Evolutionary conservation across 768 basidiomycete species (phyloP).

Genomic region (Tylopilus cervinicoccineus): DNA sequence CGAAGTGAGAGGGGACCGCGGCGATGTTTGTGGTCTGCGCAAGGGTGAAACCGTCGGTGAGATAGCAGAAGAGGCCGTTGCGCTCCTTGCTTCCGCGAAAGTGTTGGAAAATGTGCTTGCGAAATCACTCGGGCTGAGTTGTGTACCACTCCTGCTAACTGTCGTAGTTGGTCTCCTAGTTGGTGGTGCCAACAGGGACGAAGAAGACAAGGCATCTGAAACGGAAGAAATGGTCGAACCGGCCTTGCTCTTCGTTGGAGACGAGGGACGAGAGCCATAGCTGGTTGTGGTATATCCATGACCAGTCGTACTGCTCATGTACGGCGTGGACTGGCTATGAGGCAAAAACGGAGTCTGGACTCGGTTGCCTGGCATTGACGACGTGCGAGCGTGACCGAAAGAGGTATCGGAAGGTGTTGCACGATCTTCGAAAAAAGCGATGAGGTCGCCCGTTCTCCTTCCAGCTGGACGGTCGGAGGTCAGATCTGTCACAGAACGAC

Average conservation of each 20-base stretch:
- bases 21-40: conserved; percentile 60
- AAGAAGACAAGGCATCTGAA: conserved; percentile 28
- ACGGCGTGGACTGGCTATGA: conserved; percentile 38
- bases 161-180: conserved; percentile 31
- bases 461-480: conserved; percentile 41
- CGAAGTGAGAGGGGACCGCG: conserved; percentile 67
- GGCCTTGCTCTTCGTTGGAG: conserved; percentile 43
- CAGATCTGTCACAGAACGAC: conserved; percentile 58
- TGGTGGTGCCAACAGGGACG: conserved; percentile 49
- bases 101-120: conserved; percentile 37
- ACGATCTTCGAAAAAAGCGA: conserved; percentile 68
- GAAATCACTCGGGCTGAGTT: conserved; percentile 34
- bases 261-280: conserved; percentile 43
- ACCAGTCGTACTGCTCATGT: conserved; percentile 33
- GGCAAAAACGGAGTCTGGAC: conserved; percentile 29
- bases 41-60: conserved; percentile 49
- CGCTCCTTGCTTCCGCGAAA: conserved; percentile 35
- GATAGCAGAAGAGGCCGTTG: conserved; percentile 23
- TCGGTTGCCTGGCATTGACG: conserved; percentile 46
- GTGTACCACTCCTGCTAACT: conserved; percentile 26
- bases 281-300: conserved; percentile 34
- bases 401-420: conserved; percentile 36
- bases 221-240: conserved; percentile 28
- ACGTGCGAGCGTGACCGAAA: conserved; percentile 47
- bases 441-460: conserved; percentile 65